These are phyloP conservation scores for Russula virescens DNA, from an alignment of 768 basidiomycete genomes.

Conservation along the genomic window DNA sequence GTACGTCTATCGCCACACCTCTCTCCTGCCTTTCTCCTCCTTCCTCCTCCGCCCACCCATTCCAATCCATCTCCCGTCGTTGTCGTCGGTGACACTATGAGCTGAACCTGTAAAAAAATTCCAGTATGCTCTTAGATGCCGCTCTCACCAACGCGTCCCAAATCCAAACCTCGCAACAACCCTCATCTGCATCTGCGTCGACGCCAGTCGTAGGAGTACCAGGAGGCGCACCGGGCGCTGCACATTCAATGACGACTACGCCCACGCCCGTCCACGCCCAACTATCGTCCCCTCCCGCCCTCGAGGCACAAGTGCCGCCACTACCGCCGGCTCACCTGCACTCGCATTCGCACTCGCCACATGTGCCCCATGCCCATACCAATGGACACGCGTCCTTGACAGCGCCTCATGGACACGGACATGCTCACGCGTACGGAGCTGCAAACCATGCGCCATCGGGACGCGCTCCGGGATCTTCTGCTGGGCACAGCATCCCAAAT, in stretches of 20 bases:
- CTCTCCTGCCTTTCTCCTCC: too few species aligned
- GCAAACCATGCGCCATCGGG: neutral
- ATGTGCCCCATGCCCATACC: neutral
- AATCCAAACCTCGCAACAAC: neutral
- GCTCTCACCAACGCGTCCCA: constrained; percentile 3
- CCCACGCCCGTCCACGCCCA: neutral
- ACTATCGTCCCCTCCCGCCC: neutral
- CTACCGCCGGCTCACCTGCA: too few species aligned
- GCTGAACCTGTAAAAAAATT: too few species aligned
- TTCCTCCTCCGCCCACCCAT: too few species aligned
- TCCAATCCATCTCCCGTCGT: too few species aligned
- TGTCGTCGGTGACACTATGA: too few species aligned
- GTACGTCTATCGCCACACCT: neutral
- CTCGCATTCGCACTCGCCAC: too few species aligned
- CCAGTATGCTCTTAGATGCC: constrained; percentile 24
- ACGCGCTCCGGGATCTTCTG: neutral
- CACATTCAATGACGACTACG: too few species aligned
- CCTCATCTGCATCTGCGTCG: neutral
- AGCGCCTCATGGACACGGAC: neutral
- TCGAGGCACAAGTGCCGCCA: too few species aligned
- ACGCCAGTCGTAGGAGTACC: neutral
- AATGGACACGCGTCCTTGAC: neutral
- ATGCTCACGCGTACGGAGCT: neutral
- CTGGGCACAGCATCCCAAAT: neutral
- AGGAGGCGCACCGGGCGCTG: too few species aligned